Base-by-base conservation (phyloP, 345 rosid species). In the Pistacia atlantica region DNA sequence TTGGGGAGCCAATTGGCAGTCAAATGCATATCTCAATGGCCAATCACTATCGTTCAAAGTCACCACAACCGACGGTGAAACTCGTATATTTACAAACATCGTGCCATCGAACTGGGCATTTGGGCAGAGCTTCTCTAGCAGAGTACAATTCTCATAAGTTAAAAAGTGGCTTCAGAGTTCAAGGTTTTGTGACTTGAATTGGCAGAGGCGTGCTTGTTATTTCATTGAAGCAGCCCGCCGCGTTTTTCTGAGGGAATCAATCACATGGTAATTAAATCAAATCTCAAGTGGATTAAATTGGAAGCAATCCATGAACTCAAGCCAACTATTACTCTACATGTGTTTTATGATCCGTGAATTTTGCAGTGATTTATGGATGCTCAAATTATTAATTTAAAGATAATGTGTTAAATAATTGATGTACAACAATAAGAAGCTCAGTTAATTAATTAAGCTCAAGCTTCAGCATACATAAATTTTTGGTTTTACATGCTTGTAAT, bases 1-100 rank as follows among this genome's bases (percentile, higher is more conserved):
- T 62, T 91, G 99, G 99, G 98, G 99, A 46, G 89, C 97, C 46
- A 92, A 95, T 56, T 95, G 99, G 99, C 99, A 95, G 78, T 92
- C 98, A 8, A 95, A 95, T 75, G 78, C 88, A 18, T 89, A 91
- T 78, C 93, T 95, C 33, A 82, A 95, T 37, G 94, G 90, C 1
- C 99, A 95, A 78, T 80, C 96, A 28, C 73, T 95, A 66, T 95
- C 99, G 42, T 93, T 95, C 84, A 77, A 82, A 77, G 79, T 92
- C 83, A 91, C 91, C 18, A 88, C 92, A 1, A 87, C 96, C 0
- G 98, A 95, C 73, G 92, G 98, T 2, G 84, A 48, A 8, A 87
- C 89, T 4, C 79, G 77, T 67, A 25, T 84, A 7, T 95, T 92
- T 61, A 59, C 77, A 1, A 46, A 89, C 28, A 67, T 87, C 54